Evolutionary conservation across 75 land plant genomes (phyloP).

Genomic region (Picea glauca): DNA sequence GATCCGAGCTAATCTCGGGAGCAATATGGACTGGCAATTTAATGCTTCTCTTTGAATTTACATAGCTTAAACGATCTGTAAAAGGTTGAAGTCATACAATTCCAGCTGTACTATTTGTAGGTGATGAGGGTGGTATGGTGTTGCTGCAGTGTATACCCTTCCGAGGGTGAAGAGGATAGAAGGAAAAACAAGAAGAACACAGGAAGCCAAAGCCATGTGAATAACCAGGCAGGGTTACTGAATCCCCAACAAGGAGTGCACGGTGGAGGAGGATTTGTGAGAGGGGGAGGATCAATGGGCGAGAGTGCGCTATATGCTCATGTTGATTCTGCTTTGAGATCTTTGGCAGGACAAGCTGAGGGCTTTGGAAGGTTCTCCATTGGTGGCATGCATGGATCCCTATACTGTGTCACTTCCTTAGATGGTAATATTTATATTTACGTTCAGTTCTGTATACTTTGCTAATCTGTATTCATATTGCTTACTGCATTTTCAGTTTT

Average conservation of each 20-base stretch:
- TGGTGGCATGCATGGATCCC: slow-evolving; percentile 79
- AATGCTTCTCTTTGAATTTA: too few relatives aligned
- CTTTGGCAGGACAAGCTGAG: slow-evolving; percentile 84
- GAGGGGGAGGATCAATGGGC: slow-evolving; percentile 9
- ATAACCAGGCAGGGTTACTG: neutral
- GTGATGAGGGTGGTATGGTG: slow-evolving; percentile 9
- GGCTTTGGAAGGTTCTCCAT: slow-evolving; percentile 83
- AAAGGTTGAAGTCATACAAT: too few relatives aligned
- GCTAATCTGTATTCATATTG: too few relatives aligned
- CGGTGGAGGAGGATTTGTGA: slow-evolving; percentile 2
- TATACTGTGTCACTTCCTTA: slow-evolving; percentile 75
- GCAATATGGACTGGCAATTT: too few relatives aligned
- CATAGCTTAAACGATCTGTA: too few relatives aligned
- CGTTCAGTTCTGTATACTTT: too few relatives aligned
- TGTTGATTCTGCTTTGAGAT: slow-evolving; percentile 57
- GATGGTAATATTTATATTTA: slow-evolving; percentile 32
- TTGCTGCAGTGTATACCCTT: neutral
- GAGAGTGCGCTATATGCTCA: slow-evolving; percentile 51
- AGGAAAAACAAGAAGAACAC: neutral
- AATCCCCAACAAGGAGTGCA: too few relatives aligned
- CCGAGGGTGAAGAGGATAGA: neutral
- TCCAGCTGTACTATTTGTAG: neutral
- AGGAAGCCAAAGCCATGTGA: neutral
- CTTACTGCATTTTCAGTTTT: too few relatives aligned
- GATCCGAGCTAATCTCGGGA: too few relatives aligned